Conservation (phyloP, 345 rosid species). For the Murraya koenigii region DNA sequence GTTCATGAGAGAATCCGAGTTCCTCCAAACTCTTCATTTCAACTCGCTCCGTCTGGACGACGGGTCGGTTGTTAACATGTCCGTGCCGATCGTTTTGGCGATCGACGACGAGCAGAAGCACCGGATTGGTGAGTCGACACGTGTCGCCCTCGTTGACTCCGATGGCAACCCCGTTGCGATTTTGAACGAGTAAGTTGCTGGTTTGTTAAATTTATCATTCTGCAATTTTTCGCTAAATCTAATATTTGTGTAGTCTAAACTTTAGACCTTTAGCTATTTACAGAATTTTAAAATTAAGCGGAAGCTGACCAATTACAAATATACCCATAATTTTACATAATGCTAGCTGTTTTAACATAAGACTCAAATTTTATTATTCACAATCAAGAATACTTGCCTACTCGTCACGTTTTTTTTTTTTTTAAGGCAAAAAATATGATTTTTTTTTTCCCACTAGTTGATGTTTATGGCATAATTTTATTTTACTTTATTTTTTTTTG, state of each 20-base stretch:
- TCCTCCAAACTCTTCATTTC: conserved; percentile 99
- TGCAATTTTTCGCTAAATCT: not conserved
- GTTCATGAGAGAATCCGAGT: conserved; percentile 99
- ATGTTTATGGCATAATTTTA: not conserved
- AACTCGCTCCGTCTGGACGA: conserved; percentile 86
- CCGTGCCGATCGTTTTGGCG: conserved; percentile 90
- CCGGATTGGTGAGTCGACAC: conserved; percentile 55
- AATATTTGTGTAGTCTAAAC: too few species aligned
- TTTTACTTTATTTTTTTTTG: not conserved
- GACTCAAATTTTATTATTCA: too few species aligned
- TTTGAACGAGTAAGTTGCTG: conserved; percentile 69
- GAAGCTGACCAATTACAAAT: not conserved
- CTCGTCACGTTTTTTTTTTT: too few species aligned
- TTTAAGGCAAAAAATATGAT: too few species aligned
- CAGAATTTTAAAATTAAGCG: not conserved
- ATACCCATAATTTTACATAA: not conserved
- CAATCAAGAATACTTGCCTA: too few species aligned
- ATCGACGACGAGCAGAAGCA: conserved; percentile 75
- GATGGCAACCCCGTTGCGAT: conserved; percentile 64
- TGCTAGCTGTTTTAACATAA: too few species aligned
- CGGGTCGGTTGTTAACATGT: conserved; percentile 96
- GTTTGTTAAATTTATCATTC: not conserved
- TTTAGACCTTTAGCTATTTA: too few species aligned
- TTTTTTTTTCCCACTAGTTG: too few species aligned
- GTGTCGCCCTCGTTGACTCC: conserved; percentile 78